Base-by-base conservation (phyloP, 805 yeast species). In the Lipomyces anomalus region DNA sequence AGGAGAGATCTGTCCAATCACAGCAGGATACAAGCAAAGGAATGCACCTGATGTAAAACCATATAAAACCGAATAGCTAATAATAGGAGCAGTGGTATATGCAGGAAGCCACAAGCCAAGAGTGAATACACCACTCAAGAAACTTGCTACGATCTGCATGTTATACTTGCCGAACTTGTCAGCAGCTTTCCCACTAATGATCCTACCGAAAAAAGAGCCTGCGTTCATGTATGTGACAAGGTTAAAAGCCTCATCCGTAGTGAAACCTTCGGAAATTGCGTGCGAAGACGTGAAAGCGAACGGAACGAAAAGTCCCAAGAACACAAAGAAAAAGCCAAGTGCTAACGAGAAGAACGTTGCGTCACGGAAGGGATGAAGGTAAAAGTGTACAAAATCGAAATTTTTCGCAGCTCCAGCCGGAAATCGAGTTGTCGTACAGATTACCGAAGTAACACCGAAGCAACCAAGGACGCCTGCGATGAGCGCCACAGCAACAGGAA, bases 401-500 rank as follows among this genome's bases (percentile, higher is more conserved):
- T 13, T 16, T 29, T n/a, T n/a, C 30, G 11, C 9, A 13, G 11
- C 30, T 9, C 9, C 30, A 9, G 39, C 29, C n/a, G 39, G 22
- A 17, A 63, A 47, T 21, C 67, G 46, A 3, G 61, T 45, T 26
- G 44, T 53, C 34, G 58, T 32, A 18, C 55, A 29, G 6, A 57
- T 20, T 13, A 53, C 48, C 30, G 61, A 43, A 6, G 58, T 36
- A 3, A 40, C 32, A n/a, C 48, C 40, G 9, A 63, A 61, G 0
- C 46, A 65, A 6, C 66, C 48, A 38, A 68, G 62, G 17, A 74
- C 59, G 49, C 76, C 68, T 0, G 74, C 74, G 40, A 74, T 59
- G 16, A 67, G 64, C 40, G 80, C 63, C 38, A 73, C 64, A 2
- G 77, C 70, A 80, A 80, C 76, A 6, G 63, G 65, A 53, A 72